These are phyloP conservation scores for Lenwebbia sp. DNA, from an alignment of 345 rosid genomes.

Conservation along the genomic window DNA sequence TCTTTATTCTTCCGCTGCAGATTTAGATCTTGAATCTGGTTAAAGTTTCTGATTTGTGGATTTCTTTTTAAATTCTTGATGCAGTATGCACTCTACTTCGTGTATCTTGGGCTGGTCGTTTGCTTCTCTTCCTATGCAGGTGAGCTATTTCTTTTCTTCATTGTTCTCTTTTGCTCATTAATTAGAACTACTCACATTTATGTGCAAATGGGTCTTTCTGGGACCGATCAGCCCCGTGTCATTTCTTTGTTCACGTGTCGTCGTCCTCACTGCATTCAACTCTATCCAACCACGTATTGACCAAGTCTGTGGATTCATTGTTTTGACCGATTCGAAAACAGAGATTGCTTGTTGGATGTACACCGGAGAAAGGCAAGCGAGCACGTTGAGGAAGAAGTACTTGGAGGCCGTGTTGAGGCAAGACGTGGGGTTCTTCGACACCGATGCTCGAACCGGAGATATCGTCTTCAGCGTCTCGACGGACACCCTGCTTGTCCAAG, in stretches of 20 bases:
- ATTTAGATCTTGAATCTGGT: neutral
- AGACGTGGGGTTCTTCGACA: slow-evolving; percentile 97
- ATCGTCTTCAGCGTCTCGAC: slow-evolving; percentile 98
- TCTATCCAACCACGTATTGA: neutral
- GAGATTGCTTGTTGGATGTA: slow-evolving; percentile 99
- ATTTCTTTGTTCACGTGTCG: neutral
- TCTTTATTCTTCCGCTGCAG: neutral
- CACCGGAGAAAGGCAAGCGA: slow-evolving; percentile 92
- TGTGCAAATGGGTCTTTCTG: neutral
- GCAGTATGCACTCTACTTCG: slow-evolving; percentile 95
- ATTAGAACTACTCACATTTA: neutral
- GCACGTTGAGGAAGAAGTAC: slow-evolving; percentile 87
- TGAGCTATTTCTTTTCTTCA: slow-evolving; percentile 4
- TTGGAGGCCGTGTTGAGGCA: slow-evolving; percentile 91
- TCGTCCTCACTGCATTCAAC: neutral
- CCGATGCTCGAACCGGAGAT: slow-evolving; percentile 98
- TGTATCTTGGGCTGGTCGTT: slow-evolving; percentile 90
- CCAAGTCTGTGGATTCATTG: neutral
- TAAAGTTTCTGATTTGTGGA: neutral
- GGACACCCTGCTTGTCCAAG: slow-evolving; percentile 98
- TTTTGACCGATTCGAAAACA: slow-evolving; percentile 12
- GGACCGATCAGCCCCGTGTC: neutral
- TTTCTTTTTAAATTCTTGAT: slow-evolving; percentile 1
- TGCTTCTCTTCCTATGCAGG: slow-evolving; percentile 98
- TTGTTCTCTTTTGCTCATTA: neutral